These are phyloP conservation scores for Adiantum capillusveneris DNA, from an alignment of 75 land plant species.

Conservation along the genomic window DNA sequence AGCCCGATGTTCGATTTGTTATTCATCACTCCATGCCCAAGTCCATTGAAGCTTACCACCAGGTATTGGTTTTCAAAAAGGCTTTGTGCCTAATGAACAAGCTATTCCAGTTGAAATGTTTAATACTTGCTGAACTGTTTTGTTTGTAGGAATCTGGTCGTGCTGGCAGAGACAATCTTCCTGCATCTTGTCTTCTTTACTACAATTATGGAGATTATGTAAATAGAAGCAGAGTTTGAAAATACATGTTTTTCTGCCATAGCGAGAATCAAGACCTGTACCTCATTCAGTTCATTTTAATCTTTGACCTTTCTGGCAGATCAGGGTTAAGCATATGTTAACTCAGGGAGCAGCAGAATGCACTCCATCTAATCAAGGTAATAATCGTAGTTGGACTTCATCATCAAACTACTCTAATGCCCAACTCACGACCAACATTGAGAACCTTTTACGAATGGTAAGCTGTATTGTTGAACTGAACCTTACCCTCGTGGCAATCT, in stretches of 20 bases:
- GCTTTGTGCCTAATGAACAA: no score
- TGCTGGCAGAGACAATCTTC: slow-evolving; percentile 94
- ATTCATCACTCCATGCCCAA: slow-evolving; percentile 98
- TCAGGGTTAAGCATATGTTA: slow-evolving; percentile 96
- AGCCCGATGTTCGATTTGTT: slow-evolving; percentile 98
- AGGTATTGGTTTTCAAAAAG: no score
- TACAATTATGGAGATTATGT: slow-evolving; percentile 96
- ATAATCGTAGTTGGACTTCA: slow-evolving; percentile 7
- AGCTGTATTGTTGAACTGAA: background rate
- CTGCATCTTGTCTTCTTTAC: slow-evolving; percentile 83
- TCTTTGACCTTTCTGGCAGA: slow-evolving; percentile 32
- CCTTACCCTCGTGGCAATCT: background rate
- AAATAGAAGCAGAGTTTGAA: slow-evolving; percentile 17
- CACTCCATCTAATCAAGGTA: slow-evolving; percentile 20
- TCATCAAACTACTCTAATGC: slow-evolving; percentile 4
- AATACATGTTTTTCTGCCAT: no score
- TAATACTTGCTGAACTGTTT: background rate
- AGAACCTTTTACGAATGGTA: slow-evolving; percentile 89
- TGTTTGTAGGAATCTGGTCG: slow-evolving; percentile 87
- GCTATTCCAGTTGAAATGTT: no score
- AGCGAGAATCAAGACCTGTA: background rate
- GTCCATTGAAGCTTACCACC: slow-evolving; percentile 98
- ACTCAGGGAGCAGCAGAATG: slow-evolving; percentile 77
- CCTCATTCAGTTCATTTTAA: background rate
- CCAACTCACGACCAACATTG: slow-evolving; percentile 57